Percentiles rank a stretch among this genome's conserved stretches.
phyloP scores from a whole-genome alignment of 2,329 filamentous ascomycete genomes.

The Triangularia verruculosa region DNA sequence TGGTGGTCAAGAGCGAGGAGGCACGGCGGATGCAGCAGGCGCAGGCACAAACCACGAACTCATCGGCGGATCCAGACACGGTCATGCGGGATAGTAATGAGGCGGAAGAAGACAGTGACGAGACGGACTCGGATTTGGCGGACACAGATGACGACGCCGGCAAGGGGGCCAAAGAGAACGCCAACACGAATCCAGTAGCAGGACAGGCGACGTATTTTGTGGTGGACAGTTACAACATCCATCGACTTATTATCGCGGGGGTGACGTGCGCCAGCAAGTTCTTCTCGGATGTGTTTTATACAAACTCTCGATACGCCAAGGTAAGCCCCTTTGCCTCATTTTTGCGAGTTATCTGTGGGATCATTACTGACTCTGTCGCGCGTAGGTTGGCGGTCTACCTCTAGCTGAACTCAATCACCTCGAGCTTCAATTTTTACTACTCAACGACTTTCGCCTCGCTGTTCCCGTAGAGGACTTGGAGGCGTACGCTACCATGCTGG shows the following conservation, averaged over 20 bases:
- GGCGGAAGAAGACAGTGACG: conserved; percentile 44
- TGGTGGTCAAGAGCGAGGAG: conserved; percentile 67
- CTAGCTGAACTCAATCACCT: conserved; percentile 91
- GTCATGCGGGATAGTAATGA: conserved; percentile 38
- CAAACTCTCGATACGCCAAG: conserved; percentile 98
- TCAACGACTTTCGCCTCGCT: conserved; percentile 94
- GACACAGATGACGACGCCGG: conserved; percentile 6
- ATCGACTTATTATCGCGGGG: conserved; percentile 91
- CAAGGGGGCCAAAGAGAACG: neutral
- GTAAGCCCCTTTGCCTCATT: conserved; percentile 56
- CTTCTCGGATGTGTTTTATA: conserved; percentile 98
- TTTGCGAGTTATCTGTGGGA: neutral
- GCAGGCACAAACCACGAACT: conserved; percentile 15
- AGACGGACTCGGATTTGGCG: conserved; percentile 26
- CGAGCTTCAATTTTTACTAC: conserved; percentile 88
- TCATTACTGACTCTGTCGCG: conserved; percentile 21
- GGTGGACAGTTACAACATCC: conserved; percentile 98
- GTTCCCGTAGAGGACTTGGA: conserved; percentile 94
- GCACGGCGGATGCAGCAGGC: conserved; percentile 37
- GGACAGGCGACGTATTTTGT: conserved; percentile 68
- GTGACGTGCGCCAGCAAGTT: conserved; percentile 99
- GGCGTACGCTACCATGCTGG: conserved; percentile 95
- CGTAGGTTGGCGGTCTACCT: conserved; percentile 87
- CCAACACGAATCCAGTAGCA: conserved; percentile 21
- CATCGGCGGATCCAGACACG: conserved; percentile 30